Conservation (phyloP, 805 yeast genomes). For the Kodamaea neixiangensis region DNA sequence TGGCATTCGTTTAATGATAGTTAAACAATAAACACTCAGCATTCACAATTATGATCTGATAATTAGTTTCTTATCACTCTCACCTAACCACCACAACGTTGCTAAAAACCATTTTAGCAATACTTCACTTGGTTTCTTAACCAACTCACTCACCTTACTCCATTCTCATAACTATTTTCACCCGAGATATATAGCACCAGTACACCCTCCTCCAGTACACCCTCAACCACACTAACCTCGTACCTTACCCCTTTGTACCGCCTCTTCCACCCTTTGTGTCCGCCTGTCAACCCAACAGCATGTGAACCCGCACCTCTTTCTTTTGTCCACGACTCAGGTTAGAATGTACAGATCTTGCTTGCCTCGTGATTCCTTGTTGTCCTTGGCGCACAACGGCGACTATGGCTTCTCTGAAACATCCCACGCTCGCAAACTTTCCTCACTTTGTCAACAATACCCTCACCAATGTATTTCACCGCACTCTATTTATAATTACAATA, state of each 20-base stretch:
- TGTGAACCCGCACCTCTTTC: background rate
- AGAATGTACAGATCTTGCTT: background rate
- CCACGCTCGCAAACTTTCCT: background rate
- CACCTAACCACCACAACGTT: too few species aligned
- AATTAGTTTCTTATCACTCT: too few species aligned
- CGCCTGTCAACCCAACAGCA: background rate
- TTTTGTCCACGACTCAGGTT: background rate
- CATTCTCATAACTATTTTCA: too few species aligned
- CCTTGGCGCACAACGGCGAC: background rate
- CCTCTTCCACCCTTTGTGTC: background rate
- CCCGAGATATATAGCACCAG: too few species aligned
- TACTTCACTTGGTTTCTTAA: too few species aligned
- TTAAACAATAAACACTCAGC: too few species aligned
- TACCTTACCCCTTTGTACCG: background rate
- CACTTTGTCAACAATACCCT: background rate
- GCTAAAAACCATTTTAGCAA: too few species aligned
- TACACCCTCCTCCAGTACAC: too few species aligned
- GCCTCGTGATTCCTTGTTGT: background rate
- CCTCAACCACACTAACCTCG: too few species aligned
- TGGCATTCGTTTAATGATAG: too few species aligned
- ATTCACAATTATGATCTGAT: too few species aligned
- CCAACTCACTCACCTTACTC: too few species aligned
- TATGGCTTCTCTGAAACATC: background rate
- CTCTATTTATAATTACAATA: background rate
- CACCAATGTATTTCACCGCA: background rate